Evolutionary conservation across 306 rosid species (phyloP), one percentile per base, ranked within the genome.

Genomic region (Casuarina equisetifolia): DNA sequence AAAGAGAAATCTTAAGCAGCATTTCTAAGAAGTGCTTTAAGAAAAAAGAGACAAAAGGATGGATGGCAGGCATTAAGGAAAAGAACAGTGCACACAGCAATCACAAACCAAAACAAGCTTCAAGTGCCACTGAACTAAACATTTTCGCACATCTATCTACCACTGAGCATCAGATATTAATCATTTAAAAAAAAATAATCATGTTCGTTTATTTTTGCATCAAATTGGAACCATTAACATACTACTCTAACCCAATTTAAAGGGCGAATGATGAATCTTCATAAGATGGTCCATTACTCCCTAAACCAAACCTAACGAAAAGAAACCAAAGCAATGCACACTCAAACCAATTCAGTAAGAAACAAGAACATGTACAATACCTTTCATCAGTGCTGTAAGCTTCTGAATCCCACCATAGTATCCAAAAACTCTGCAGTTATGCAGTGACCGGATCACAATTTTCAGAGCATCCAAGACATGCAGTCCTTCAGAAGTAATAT

Each of bases 301-400:
- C 17, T 52, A 52, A 51, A 13, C n/a, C 43, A 61, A 15, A 62
- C 36, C 44, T 62, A 36, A n/a, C 36, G 2, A 36, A 74, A 79
- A 44, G 4, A 70, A 68, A 19, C 44, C 69, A 35, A 13, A 62
- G 32, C 32, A 0, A 25, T 25, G 38, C 74, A 69, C 50, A 9
- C 71, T 7, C 5, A 66, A 66, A 66, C 35, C 46, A 66, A 17
- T 66, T 48, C 9, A 66, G 6, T 3, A 36, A 25, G 12, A 66
- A 66, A 66, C 20, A 39, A 49, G 15, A 69, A 52, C 61, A 78
- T 40, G 38, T 9, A 76, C 50, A 76, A 77, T 82, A 95, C 99
- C 99, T 92, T 95, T 95, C 99, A 92, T 88, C 81, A 95, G 73
- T 46, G 96, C 99, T 6, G 91, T 92, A 40, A 95, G 90, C 83